Evolutionary conservation across 1,284 basidiomycete genomes (phyloP).

Genomic region (Moniliophthora roreri): DNA sequence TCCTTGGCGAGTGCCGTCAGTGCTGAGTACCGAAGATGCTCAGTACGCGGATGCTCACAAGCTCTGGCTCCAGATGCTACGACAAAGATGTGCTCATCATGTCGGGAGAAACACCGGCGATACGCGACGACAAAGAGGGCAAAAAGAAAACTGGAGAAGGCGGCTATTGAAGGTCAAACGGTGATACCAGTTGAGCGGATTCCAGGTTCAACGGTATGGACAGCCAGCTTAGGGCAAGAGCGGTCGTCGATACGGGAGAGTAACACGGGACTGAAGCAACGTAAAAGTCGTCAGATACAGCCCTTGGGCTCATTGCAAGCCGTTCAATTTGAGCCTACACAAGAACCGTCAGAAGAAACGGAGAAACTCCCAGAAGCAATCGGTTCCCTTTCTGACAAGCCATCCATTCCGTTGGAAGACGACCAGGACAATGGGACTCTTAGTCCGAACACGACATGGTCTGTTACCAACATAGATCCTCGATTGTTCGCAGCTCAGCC

Average conservation of each 20-base stretch:
- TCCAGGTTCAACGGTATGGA: conserved; percentile 22
- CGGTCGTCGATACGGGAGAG: background rate
- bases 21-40: conserved; percentile 24
- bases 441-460: conserved; percentile 14
- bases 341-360: background rate
- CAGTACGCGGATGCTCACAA: conserved; percentile 33
- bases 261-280: background rate
- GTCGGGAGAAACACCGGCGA: conserved; percentile 48
- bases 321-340: background rate
- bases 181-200: conserved; percentile 17
- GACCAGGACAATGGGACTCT: too few species aligned
- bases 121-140: conserved; percentile 54
- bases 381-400: too few species aligned
- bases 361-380: too few species aligned
- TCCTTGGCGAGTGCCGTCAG: background rate
- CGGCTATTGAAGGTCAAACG: conserved; percentile 31
- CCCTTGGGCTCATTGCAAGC: too few species aligned
- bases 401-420: too few species aligned
- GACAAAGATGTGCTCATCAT: conserved; percentile 55
- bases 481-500: conserved; percentile 26
- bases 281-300: background rate
- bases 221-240: conserved; percentile 18
- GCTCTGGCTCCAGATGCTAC: conserved; percentile 17
- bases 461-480: conserved; percentile 30
- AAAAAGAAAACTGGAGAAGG: conserved; percentile 52